Evolutionary conservation across 2,329 filamentous ascomycete species (phyloP).

Genomic region (Talaromyces rugulosus): DNA sequence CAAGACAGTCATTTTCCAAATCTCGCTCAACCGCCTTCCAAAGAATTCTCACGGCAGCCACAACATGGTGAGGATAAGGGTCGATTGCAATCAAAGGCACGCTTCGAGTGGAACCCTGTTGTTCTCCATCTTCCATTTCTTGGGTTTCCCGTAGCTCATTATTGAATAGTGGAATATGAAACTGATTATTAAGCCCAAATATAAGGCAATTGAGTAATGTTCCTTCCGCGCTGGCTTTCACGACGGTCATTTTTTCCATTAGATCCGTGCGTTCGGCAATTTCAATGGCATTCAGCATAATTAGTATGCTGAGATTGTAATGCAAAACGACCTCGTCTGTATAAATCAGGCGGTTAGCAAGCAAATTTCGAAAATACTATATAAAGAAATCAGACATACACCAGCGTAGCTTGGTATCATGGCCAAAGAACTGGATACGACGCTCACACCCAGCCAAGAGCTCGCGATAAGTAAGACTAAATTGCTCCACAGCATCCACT

Average conservation of each 20-base stretch:
- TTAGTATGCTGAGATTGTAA: constrained; percentile 24
- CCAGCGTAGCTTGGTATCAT: constrained; percentile 29
- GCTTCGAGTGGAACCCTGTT: background rate
- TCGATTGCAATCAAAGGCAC: constrained; percentile 27
- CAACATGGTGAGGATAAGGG: constrained; percentile 28
- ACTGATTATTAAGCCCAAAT: constrained; percentile 25
- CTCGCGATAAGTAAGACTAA: constrained; percentile 24
- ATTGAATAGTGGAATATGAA: constrained; percentile 16
- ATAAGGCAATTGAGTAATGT: constrained; percentile 22
- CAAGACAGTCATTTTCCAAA: constrained; percentile 20
- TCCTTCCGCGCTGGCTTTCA: constrained; percentile 21
- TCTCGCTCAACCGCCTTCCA: constrained; percentile 24
- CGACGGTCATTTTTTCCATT: constrained; percentile 18
- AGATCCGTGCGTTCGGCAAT: constrained; percentile 22
- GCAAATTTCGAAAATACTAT: background rate
- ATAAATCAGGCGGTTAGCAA: background rate
- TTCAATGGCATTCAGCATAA: constrained; percentile 25
- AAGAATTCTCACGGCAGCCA: constrained; percentile 25
- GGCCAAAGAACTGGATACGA: constrained; percentile 26
- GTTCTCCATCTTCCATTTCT: background rate
- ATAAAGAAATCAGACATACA: constrained; percentile 18
- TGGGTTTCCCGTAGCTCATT: background rate
- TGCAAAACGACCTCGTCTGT: constrained; percentile 26
- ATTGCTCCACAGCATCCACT: constrained; percentile 24
- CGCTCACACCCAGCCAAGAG: constrained; percentile 23